Evolutionary conservation across 2,329 filamentous ascomycete genomes (phyloP), one percentile per base, ranked within the genome.

Genomic region (Chalaropsis ovoidea): DNA sequence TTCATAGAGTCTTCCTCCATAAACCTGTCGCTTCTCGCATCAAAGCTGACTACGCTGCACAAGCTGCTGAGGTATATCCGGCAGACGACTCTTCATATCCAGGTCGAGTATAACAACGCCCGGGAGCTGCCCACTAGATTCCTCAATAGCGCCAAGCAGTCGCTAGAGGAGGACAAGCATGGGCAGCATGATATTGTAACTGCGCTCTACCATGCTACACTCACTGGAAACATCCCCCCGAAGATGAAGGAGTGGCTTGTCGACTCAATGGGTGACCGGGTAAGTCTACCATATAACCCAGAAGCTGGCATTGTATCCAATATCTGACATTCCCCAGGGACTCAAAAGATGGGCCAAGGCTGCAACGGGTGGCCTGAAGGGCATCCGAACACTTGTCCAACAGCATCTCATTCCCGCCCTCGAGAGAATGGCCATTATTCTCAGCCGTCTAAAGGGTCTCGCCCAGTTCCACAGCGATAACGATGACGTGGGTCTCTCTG

Each of bases 291-390:
- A 24, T 22, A 2, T 58, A 11, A 17, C 39, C 54, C 17, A 35
- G 10, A 39, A 58, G 54, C 17, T n/a, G 7, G 24, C 17, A 58
- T 39, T n/a, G 15, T 13, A 19, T 10, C 17, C 24, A 24, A 58
- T 58, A 58, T 35, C 54, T 58, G 17, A 58, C 54, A 0, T 19
- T 22, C 11, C 35, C 2, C 42, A 94, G 87, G 91, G 91, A 0
- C 89, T 95, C 71, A 96, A 96, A 75, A 82, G 94, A 61, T 99
- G 94, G 94, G 92, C 97, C 69, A 95, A 93, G 72, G 87, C 89
- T 5, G 88, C 95, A 1, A 81, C 83, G 1, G 84, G 85, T 3
- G 90, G 91, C 0, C 86, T 96, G 22, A 86, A 89, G 67, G 87
- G 85, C 64, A 80, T 97, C 10, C 84, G 90, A 62, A 82, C 84